Evolutionary conservation across 2,329 filamentous ascomycete genomes (phyloP).

Genomic region (Fusarium liriodendri): DNA sequence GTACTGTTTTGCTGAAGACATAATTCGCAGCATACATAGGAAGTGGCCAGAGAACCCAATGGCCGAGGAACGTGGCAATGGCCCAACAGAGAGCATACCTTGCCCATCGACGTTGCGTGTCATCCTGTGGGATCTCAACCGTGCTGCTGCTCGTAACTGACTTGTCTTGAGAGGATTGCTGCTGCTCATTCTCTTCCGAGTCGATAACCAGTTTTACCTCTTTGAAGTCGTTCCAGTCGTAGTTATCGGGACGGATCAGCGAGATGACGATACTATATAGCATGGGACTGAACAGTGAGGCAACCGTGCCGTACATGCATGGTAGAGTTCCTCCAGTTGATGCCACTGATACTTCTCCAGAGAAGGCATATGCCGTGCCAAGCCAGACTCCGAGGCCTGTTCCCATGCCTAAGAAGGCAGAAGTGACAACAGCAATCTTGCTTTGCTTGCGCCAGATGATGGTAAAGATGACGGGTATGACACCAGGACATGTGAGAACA

Average conservation of each 20-base stretch:
- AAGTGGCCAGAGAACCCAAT: conserved; percentile 5
- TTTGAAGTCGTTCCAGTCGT: conserved; percentile 47
- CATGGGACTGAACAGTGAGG: conserved; percentile 52
- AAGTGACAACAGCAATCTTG: conserved; percentile 51
- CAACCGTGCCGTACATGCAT: conserved; percentile 61
- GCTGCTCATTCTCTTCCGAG: neutral
- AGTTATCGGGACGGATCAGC: conserved; percentile 51
- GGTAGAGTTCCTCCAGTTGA: conserved; percentile 56
- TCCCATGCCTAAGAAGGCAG: conserved; percentile 58
- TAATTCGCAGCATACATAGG: neutral
- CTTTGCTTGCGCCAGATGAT: neutral
- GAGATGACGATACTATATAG: conserved; percentile 57
- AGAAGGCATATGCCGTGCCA: conserved; percentile 54
- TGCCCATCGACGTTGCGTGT: conserved; percentile 12
- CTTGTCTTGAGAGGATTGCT: neutral
- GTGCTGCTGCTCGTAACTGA: neutral
- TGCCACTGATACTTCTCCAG: conserved; percentile 43
- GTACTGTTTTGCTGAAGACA: neutral
- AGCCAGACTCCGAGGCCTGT: conserved; percentile 63
- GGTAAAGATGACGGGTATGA: neutral
- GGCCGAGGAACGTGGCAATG: conserved; percentile 16
- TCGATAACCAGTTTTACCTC: conserved; percentile 8
- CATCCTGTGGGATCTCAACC: neutral
- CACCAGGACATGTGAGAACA: neutral
- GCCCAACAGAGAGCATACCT: conserved; percentile 14